A percentile compares a stretch with the other conserved stretches of the same genome.
Evolutionary conservation across 2,329 filamentous ascomycete genomes (phyloP).

Genomic region (Dissoconium aciculare): DNA sequence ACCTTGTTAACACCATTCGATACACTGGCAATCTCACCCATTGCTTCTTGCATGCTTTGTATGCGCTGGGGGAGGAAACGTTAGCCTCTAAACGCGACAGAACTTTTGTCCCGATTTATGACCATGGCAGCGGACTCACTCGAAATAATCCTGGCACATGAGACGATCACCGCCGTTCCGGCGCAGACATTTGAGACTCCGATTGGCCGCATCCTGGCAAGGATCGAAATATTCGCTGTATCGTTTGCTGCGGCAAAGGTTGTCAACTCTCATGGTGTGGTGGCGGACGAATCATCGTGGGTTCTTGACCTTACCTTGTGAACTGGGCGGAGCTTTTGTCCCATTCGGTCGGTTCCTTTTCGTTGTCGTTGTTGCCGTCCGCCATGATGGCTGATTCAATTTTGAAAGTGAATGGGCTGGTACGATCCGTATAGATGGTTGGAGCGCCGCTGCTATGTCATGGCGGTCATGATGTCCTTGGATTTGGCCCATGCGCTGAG

Average conservation of each 20-base stretch:
- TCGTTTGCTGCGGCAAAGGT: slow-evolving; percentile 49
- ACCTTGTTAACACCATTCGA: slow-evolving; percentile 6
- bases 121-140: slow-evolving; percentile 42
- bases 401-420: too few species aligned
- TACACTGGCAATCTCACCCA: slow-evolving; percentile 67
- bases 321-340: slow-evolving; percentile 26
- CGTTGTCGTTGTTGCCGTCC: neutral
- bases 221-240: slow-evolving; percentile 88
- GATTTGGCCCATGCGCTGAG: too few species aligned
- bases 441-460: too few species aligned
- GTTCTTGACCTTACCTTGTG: slow-evolving; percentile 23
- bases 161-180: slow-evolving; percentile 72
- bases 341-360: slow-evolving; percentile 17
- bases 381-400: too few species aligned
- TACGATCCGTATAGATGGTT: too few species aligned
- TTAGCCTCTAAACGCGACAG: slow-evolving; percentile 1
- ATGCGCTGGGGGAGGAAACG: slow-evolving; percentile 45
- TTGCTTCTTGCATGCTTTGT: slow-evolving; percentile 85
- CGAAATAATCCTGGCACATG: slow-evolving; percentile 93
- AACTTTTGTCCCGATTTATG: slow-evolving; percentile 1
- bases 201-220: slow-evolving; percentile 78
- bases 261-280: neutral
- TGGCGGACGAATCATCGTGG: neutral
- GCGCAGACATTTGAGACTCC: slow-evolving; percentile 75
- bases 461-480: too few species aligned